Evolutionary conservation across 2,329 filamentous ascomycete genomes (phyloP), one percentile per base, ranked within the genome.

Genomic region (Penicillium sp.): DNA sequence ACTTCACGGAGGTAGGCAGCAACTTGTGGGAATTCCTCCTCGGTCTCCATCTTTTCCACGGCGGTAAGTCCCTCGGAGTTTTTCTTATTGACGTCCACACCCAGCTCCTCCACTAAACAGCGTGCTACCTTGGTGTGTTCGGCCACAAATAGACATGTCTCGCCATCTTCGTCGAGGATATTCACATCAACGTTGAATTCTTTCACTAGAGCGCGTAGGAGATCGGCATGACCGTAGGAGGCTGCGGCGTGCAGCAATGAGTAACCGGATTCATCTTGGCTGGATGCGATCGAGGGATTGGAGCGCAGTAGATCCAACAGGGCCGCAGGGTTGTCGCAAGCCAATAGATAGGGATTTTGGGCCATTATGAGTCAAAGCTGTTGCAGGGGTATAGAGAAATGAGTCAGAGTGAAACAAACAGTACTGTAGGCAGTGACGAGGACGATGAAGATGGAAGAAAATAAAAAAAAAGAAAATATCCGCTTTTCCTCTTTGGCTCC

Each of bases 71-170:
- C 90, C 13, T 95, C 89, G 18, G 78, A 74, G 56, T 93, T 91
- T 58, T 74, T 78, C 51, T 85, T 75, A 16, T 71, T 72, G 31
- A 81, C 69, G 60, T 95, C 83, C 28, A 87, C 81, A 4, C 84
- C 82, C 3, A 97, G 76, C 68, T 95, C 89, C 63, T 95, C 89
- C 3, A 97, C 81, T 7, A 99, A 76, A 44, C 85, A 80, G 60
- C 81, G 82, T 16, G 92, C 92, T 36, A 89, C 85, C 3, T 88
- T 84, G 41, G 87, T 76, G 0, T 83, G 88, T 71, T 99, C 93
- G 25, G 85, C 83, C n/a, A 90, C 89, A 65, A 95, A 99, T 4
- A 99, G 77, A n/a, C 92, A 87, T 1, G 92, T 96, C 72, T 99
- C 93, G 49, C 84, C 82, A 67, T 99, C 93, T 68, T 95, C 89